Conservation (phyloP, 768 basidiomycete genomes). For the Sarcodon sp. region DNA sequence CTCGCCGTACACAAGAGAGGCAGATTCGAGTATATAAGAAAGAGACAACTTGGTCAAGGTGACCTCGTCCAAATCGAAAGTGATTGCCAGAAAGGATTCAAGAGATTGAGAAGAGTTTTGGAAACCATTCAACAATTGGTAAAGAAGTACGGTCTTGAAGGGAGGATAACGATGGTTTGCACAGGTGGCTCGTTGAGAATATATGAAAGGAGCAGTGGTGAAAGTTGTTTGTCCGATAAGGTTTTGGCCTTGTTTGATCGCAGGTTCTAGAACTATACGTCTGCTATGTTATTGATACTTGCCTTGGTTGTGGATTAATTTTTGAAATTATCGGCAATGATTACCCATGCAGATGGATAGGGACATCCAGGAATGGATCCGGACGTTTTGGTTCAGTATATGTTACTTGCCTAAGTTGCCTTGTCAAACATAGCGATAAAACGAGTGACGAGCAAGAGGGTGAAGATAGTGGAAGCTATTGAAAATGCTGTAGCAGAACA, state of each 20-base stretch:
- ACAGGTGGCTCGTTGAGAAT: conserved; percentile 28
- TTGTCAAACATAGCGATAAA: no score
- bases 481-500: no score
- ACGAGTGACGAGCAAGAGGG: no score
- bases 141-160: conserved; percentile 36
- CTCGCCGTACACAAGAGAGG: conserved; percentile 47
- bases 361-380: no score
- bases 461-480: no score
- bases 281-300: no score
- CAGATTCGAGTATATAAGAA: conserved; percentile 34
- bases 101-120: conserved; percentile 16
- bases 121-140: conserved; percentile 32
- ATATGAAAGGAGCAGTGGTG: conserved; percentile 30
- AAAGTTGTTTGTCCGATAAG: conserved; percentile 32
- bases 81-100: conserved; percentile 16
- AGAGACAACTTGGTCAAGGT: conserved; percentile 18
- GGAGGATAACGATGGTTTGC: conserved; percentile 43
- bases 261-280: no score
- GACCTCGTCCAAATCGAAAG: conserved; percentile 11
- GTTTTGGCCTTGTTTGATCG: conserved; percentile 17
- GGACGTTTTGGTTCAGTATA: no score
- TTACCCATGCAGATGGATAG: no score
- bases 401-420: no score
- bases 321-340: no score
- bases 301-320: no score